These are phyloP conservation scores for Thuidium tamariscinum DNA, from an alignment of 225 moss, liverwort and hornwort species.

Conservation along the genomic window DNA sequence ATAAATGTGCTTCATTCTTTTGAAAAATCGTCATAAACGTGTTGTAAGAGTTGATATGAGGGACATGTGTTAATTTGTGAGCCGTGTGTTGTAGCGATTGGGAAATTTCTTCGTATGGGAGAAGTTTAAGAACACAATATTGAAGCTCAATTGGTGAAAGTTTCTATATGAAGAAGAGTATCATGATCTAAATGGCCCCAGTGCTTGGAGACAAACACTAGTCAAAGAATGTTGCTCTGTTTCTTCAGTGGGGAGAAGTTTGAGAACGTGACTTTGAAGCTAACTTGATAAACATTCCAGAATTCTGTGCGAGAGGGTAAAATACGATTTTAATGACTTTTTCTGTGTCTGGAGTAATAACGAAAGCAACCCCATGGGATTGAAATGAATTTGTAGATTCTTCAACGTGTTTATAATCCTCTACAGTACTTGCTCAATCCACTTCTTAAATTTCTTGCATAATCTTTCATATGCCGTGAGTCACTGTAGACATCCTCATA, in stretches of 20 bases:
- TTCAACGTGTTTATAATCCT: not conserved
- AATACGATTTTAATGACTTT: too few relatives aligned
- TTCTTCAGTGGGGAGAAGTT: not conserved
- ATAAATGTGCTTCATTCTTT: not conserved
- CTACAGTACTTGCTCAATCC: not conserved
- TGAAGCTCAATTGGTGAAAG: not conserved
- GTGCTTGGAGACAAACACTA: not conserved
- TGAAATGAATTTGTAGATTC: not conserved
- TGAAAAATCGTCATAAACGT: not conserved
- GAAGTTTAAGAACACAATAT: not conserved
- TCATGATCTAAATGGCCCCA: not conserved
- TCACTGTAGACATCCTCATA: not conserved
- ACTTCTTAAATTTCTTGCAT: not conserved
- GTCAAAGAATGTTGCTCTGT: not conserved
- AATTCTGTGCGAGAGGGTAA: not conserved
- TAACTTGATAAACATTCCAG: not conserved
- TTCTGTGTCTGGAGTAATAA: not conserved
- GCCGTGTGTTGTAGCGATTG: not conserved
- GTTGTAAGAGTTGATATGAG: not conserved
- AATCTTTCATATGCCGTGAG: not conserved
- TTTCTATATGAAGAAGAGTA: not conserved
- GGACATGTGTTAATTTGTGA: not conserved
- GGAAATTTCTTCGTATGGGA: not conserved
- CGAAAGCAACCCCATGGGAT: not conserved
- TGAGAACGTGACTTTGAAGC: not conserved